phyloP scores from a whole-genome alignment of 2,329 filamentous ascomycete genomes.

The Trichoderma sp. region DNA sequence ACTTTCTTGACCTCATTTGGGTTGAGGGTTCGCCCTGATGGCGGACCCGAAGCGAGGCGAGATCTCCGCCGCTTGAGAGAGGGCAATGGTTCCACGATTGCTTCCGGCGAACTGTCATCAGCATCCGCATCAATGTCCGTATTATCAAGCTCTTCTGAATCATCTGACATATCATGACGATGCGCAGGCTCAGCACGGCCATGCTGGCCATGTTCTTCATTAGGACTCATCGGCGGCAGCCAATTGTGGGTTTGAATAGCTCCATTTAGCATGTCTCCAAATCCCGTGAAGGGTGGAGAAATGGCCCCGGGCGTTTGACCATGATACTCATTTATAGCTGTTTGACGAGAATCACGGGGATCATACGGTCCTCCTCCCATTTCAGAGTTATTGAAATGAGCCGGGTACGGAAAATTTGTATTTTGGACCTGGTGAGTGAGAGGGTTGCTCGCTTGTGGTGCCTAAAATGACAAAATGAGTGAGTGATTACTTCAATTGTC shows the following conservation, averaged over 20 bases:
- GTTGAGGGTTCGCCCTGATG: constrained; percentile 23
- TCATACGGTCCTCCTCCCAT: constrained; percentile 20
- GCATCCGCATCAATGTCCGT: not conserved
- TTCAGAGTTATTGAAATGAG: not conserved
- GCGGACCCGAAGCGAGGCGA: not conserved
- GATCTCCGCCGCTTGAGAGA: constrained; percentile 6
- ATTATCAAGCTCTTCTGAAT: not conserved
- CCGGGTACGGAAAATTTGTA: not conserved
- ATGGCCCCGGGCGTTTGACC: not conserved
- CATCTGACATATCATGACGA: not conserved
- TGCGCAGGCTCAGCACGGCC: not conserved
- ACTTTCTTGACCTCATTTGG: constrained; percentile 42
- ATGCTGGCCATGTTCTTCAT: not conserved
- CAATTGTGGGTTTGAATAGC: not conserved
- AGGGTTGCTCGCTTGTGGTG: not conserved
- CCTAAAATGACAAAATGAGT: not conserved
- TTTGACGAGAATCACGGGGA: not conserved
- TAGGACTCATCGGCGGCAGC: not conserved
- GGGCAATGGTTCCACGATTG: not conserved
- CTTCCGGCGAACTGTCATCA: not conserved
- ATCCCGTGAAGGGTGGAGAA: not conserved
- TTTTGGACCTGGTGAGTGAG: not conserved
- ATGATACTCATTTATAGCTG: not conserved
- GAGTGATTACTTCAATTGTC: not conserved
- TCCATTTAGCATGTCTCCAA: not conserved